A percentile compares a stretch with the other conserved stretches of the same genome.
Evolutionary conservation across 1,284 basidiomycete genomes (phyloP).

Genomic region (Pholiota adiposa): DNA sequence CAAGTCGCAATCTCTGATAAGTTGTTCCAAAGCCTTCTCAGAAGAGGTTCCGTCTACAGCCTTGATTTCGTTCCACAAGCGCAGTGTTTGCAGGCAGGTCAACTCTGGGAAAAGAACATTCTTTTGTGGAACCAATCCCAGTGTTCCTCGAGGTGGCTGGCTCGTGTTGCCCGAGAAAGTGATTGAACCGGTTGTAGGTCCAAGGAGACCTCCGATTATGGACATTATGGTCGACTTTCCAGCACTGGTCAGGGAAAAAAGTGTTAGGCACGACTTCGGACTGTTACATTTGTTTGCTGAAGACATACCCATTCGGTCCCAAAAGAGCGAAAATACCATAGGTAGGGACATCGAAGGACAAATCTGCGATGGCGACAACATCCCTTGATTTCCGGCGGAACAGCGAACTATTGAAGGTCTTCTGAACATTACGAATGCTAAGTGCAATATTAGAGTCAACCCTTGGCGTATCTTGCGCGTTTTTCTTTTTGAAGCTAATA

Average conservation of each 20-base stretch:
- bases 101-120: conserved; percentile 83
- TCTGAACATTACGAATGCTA: neutral
- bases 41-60: conserved; percentile 48
- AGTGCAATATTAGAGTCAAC: neutral
- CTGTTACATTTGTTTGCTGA: neutral
- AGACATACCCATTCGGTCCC: conserved; percentile 68
- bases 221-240: conserved; percentile 79
- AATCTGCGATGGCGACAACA: conserved; percentile 63
- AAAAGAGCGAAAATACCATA: conserved; percentile 61
- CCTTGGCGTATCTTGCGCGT: neutral
- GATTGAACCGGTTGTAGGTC: conserved; percentile 63
- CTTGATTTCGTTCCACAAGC: conserved; percentile 77
- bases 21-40: conserved; percentile 62
- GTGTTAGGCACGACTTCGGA: neutral
- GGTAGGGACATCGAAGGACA: conserved; percentile 19
- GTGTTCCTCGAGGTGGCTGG: conserved; percentile 57
- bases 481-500: conserved; percentile 48
- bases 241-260: conserved; percentile 50
- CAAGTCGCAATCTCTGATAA: conserved; percentile 75
- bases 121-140: conserved; percentile 84
- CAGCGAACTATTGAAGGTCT: conserved; percentile 7
- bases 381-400: conserved; percentile 8
- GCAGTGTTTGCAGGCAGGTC: conserved; percentile 73
- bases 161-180: conserved; percentile 60
- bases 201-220: conserved; percentile 65